These are phyloP conservation scores for Dryas alaskensis DNA, from an alignment of 306 rosid species.

Conservation along the genomic window DNA sequence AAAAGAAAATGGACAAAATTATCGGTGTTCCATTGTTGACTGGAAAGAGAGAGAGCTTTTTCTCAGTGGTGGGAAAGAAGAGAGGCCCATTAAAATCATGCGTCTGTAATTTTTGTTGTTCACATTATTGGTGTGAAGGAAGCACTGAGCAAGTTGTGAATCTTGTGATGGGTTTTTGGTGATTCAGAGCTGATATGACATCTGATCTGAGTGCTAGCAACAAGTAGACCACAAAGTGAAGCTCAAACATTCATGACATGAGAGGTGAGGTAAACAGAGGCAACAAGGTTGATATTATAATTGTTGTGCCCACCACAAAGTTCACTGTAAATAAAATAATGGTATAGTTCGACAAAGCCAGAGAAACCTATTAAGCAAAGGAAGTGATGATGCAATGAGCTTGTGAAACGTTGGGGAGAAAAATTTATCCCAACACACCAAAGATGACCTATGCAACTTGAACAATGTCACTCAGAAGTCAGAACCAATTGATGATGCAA, in stretches of 20 bases:
- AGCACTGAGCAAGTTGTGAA: constrained; percentile 30
- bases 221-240: constrained; percentile 30
- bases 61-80: constrained; percentile 36
- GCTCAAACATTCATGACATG: constrained; percentile 25
- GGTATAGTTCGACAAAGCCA: constrained; percentile 6
- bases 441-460: constrained; percentile 29
- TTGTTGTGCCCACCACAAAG: constrained; percentile 23
- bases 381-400: constrained; percentile 10
- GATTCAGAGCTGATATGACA: constrained; percentile 35
- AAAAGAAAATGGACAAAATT: constrained; percentile 36
- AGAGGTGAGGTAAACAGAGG: constrained; percentile 15
- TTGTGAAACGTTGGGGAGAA: constrained; percentile 15
- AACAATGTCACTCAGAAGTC: constrained; percentile 13
- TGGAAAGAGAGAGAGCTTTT: constrained; percentile 25
- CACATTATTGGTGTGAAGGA: constrained; percentile 40
- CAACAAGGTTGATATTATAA: constrained; percentile 19
- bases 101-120: constrained; percentile 20
- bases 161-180: constrained; percentile 22
- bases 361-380: not conserved
- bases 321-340: constrained; percentile 13
- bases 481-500: constrained; percentile 23
- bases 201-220: constrained; percentile 32
- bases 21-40: constrained; percentile 21
- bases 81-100: constrained; percentile 39
- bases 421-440: constrained; percentile 9